Evolutionary conservation across 139 green algal species (phyloP), one percentile per base, ranked within the genome.

Genomic region (Pleodorina starrii): DNA sequence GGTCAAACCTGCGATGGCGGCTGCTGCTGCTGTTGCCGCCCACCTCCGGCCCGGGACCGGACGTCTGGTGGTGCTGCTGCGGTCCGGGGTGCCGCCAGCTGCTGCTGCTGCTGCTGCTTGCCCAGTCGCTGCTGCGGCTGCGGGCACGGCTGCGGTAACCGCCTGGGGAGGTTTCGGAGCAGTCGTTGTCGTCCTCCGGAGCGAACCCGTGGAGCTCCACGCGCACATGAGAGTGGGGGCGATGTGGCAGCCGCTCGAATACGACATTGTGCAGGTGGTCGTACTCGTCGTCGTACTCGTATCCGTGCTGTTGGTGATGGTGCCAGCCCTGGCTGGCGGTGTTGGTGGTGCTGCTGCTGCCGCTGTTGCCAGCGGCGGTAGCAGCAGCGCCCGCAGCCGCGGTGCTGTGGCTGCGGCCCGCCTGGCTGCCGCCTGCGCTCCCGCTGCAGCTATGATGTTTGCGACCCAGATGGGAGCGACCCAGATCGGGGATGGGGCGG

Each of bases 251-350:
- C 51, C 16, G 71, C 54, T 88, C 63, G 21, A 88, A 88, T 1
- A 88, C 7, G 1, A 88, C 40, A 66, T 88, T 88, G 36, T 88
- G 68, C 21, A 81, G 44, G 35, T 81, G 46, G 68, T 71, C 46
- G 66, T 88, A 75, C n/a, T 72, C 35, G 48, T 48, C 43, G 68
- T 71, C 46, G 44, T 88, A 75, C 25, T 60, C 27, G 23, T 73
- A 27, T 17, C 35, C 29, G 5, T 44, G 5, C n/a, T 29, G 38
- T n/a, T 29, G 51, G 17, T 23, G 44, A 10, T 27, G 43, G 27
- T 66, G 74, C 29, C 35, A 42, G 21, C n/a, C 12, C 48, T 19
- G 14, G 79, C 57, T 44, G 27, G 21, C 40, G 25, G 19, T 40
- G 38, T 42, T n/a, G 48, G 19, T 71, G 32, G 25, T 50, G 76